Evolutionary conservation across 257 asterid species (phyloP), one percentile per base, ranked within the genome.

Genomic region (Salvia hispanica): DNA sequence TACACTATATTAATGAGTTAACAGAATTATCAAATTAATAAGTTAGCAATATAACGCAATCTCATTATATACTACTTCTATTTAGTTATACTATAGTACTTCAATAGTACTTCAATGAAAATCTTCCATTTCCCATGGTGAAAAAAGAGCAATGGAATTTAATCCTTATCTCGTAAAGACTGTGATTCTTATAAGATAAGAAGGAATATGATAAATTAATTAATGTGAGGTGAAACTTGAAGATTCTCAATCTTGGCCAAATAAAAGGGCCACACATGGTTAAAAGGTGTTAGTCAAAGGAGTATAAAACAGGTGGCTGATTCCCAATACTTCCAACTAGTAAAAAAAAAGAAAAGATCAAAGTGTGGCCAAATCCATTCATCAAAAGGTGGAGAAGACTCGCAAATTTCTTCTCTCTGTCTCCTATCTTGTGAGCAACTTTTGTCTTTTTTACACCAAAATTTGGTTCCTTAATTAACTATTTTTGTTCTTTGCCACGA

Each of bases 281-380:
- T 64, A 70, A 74, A 58, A 55, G 7, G 66, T 71, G 53, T 25
- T 58, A 58, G 83, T 70, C 82, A 76, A 81, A 78, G 71, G 62
- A 15, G 53, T 14, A 14, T 34, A 47, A 56, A 53, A 76, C 79
- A 73, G 74, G 75, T 81, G 80, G 77, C 72, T 70, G 72, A 67
- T 74, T 78, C 77, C 73, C 48, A 15, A 21, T 45, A 5, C 33
- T 5, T n/a, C n/a, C n/a, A n/a, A n/a, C n/a, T n/a, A n/a, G n/a
- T n/a, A n/a, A n/a, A 47, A 34, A 57, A 13, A 31, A 16, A 40
- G 62, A 13, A 16, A 28, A 39, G 61, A 6, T 55, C 31, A 37
- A 45, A 4, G 5, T 62, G 8, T 62, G 14, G 52, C 69, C 53
- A 43, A 57, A 65, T 58, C 21, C 50, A 31, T 42, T 57, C 68